These are phyloP conservation scores for Anastatica hierochuntica DNA, from an alignment of 345 rosid species.

Conservation along the genomic window DNA sequence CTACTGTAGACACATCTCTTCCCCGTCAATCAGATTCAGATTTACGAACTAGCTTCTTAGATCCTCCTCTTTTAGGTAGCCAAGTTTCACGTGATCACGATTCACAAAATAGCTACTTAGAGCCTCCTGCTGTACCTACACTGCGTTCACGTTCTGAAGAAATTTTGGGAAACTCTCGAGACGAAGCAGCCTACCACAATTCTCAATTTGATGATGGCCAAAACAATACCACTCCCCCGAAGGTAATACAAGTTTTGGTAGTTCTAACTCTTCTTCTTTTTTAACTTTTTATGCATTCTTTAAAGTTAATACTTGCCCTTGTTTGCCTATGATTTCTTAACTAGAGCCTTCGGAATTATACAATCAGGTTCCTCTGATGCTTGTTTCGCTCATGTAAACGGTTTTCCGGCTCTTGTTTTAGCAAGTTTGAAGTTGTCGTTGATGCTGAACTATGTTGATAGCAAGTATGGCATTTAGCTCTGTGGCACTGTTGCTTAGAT, in stretches of 20 bases:
- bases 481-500: background rate
- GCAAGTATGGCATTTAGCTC: background rate
- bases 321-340: background rate
- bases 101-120: slow-evolving; percentile 54
- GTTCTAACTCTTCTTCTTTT: background rate
- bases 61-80: slow-evolving; percentile 41
- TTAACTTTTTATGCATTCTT: slow-evolving; percentile 2
- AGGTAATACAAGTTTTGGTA: slow-evolving; percentile 1
- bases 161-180: slow-evolving; percentile 49
- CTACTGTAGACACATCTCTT: slow-evolving; percentile 29
- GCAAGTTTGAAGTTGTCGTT: background rate
- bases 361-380: too few species aligned
- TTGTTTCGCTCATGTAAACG: too few species aligned
- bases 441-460: background rate
- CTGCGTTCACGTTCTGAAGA: slow-evolving; percentile 43
- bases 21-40: slow-evolving; percentile 47
- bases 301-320: background rate
- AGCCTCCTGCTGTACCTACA: slow-evolving; percentile 37
- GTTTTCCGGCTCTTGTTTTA: background rate
- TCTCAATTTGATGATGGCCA: slow-evolving; percentile 57
- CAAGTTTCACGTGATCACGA: slow-evolving; percentile 46
- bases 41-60: slow-evolving; percentile 54
- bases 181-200: slow-evolving; percentile 50
- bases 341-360: too few species aligned
- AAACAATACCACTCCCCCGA: slow-evolving; percentile 23